These are phyloP conservation scores for Juncus inflexus DNA, from an alignment of 176 grass and related monocot genomes.

Conservation along the genomic window DNA sequence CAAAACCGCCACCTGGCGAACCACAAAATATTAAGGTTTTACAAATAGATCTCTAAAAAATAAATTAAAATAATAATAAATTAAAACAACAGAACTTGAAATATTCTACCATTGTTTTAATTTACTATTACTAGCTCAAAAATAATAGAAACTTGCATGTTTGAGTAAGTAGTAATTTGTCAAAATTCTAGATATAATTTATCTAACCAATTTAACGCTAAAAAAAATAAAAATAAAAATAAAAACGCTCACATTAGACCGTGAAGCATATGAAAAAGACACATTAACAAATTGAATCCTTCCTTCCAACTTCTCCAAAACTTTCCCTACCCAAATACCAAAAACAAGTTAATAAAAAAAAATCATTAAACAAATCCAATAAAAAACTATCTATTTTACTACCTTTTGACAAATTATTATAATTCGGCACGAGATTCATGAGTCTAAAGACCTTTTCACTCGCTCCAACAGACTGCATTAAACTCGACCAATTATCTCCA, in stretches of 20 bases:
- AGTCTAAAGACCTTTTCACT: conserved; percentile 94
- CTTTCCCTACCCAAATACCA: conserved; percentile 42
- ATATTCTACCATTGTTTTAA: too few species aligned
- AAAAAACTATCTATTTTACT: conserved; percentile 30
- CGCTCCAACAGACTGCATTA: conserved; percentile 94
- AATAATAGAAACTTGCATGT: not conserved
- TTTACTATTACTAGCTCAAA: not conserved
- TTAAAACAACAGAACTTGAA: not conserved
- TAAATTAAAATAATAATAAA: too few species aligned
- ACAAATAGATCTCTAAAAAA: too few species aligned
- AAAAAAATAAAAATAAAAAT: conserved; percentile 11
- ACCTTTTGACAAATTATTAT: conserved; percentile 63
- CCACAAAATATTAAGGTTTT: conserved; percentile 21
- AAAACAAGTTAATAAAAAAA: not conserved
- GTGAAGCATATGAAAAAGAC: conserved; percentile 92
- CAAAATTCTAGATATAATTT: not conserved
- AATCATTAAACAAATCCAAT: not conserved
- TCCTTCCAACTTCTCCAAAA: conserved; percentile 63
- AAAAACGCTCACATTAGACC: conserved; percentile 49
- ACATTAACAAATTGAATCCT: conserved; percentile 67
- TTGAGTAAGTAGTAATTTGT: not conserved
- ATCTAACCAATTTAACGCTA: not conserved
- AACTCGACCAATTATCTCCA: conserved; percentile 95
- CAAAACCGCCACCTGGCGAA: conserved; percentile 63
- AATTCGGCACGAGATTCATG: conserved; percentile 89